These are phyloP conservation scores for Marasmius oreades DNA, from an alignment of 1,284 basidiomycete species.

Conservation along the genomic window DNA sequence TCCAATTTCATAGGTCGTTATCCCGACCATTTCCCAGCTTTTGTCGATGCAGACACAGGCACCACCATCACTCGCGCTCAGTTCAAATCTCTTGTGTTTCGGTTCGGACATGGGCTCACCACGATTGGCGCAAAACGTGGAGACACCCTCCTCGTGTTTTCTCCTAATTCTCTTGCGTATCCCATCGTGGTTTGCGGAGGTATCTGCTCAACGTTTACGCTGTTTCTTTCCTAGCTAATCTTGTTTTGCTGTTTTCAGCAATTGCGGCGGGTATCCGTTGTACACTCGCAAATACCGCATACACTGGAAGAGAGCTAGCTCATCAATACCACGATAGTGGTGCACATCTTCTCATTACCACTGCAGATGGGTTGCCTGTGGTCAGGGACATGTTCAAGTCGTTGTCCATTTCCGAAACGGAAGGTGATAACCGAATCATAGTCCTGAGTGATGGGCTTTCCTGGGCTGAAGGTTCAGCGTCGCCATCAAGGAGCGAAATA, in stretches of 20 bases:
- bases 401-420: conserved; percentile 33
- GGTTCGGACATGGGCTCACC: conserved; percentile 53
- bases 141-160: conserved; percentile 50
- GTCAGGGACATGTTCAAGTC: conserved; percentile 40
- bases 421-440: conserved; percentile 45
- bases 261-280: conserved; percentile 52
- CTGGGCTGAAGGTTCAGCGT: conserved; percentile 34
- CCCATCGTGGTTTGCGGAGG: conserved; percentile 58
- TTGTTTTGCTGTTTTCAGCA: conserved; percentile 10
- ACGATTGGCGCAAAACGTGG: conserved; percentile 32
- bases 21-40: conserved; percentile 46
- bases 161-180: conserved; percentile 63
- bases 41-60: conserved; percentile 64
- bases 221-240: not conserved
- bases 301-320: conserved; percentile 40
- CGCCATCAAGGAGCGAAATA: conserved; percentile 28
- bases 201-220: conserved; percentile 19
- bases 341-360: conserved; percentile 51
- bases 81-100: conserved; percentile 51
- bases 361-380: conserved; percentile 45
- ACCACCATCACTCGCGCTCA: conserved; percentile 52
- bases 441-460: conserved; percentile 39
- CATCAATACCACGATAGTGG: conserved; percentile 53
- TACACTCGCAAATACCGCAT: conserved; percentile 44
- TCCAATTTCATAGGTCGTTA: conserved; percentile 38